Evolutionary conservation across 768 basidiomycete genomes (phyloP).

Genomic region (Clitopilus hobsonii): DNA sequence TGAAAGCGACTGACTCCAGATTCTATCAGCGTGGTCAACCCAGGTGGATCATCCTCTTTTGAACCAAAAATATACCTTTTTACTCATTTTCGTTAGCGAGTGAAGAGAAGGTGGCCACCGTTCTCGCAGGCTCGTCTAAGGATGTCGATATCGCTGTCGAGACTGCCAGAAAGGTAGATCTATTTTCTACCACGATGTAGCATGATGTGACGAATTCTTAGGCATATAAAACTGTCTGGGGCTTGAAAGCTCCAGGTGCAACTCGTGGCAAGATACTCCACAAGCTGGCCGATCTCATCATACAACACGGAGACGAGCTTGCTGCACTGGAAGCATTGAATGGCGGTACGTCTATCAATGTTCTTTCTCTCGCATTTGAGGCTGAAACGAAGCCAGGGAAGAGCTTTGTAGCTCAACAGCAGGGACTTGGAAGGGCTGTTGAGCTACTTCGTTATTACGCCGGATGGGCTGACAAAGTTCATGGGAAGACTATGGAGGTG

Average conservation of each 20-base stretch:
- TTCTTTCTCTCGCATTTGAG: background rate
- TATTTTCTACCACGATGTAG: background rate
- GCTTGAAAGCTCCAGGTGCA: slow-evolving; percentile 45
- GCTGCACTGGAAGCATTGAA: slow-evolving; percentile 19
- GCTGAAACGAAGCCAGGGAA: background rate
- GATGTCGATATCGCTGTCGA: slow-evolving; percentile 69
- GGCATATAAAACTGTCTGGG: slow-evolving; percentile 56
- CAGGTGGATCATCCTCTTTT: slow-evolving; percentile 24
- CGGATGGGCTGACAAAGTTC: slow-evolving; percentile 87
- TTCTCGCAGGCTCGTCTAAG: slow-evolving; percentile 55
- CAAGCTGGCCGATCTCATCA: slow-evolving; percentile 24
- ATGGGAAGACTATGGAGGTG: slow-evolving; percentile 70
- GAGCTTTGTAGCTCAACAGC: background rate
- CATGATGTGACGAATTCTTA: background rate
- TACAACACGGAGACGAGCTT: slow-evolving; percentile 19
- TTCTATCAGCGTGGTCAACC: slow-evolving; percentile 50
- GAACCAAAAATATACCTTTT: slow-evolving; percentile 2
- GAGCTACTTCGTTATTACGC: slow-evolving; percentile 71
- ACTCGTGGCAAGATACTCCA: slow-evolving; percentile 17
- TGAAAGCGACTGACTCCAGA: slow-evolving; percentile 1
- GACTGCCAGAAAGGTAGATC: background rate
- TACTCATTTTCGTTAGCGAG: slow-evolving; percentile 35
- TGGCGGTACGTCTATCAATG: slow-evolving; percentile 11
- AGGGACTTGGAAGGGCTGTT: slow-evolving; percentile 18
- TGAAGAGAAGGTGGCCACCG: slow-evolving; percentile 53